Evolutionary conservation across 2,329 filamentous ascomycete species (phyloP).

Genomic region (Lachnellula cervina): DNA sequence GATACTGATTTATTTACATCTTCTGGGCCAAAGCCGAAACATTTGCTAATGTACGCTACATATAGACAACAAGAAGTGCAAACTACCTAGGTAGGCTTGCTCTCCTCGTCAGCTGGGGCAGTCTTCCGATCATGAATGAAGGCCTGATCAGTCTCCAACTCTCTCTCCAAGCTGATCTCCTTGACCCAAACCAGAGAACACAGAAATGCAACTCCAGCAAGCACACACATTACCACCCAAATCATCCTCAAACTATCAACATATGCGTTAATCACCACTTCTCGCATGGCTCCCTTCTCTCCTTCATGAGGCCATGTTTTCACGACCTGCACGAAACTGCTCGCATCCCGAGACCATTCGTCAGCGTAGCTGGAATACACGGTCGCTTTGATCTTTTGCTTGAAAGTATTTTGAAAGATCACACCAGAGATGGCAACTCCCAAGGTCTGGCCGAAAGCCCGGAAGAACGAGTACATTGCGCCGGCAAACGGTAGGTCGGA

Average conservation of each 20-base stretch:
- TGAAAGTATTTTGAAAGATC: slow-evolving; percentile 59
- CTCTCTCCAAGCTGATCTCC: slow-evolving; percentile 25
- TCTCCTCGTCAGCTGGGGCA: background rate
- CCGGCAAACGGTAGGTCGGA: slow-evolving; percentile 54
- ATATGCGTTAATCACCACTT: slow-evolving; percentile 13
- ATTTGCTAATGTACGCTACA: too few relatives aligned
- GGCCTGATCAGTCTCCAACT: slow-evolving; percentile 19
- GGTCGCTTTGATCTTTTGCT: slow-evolving; percentile 18
- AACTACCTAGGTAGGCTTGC: too few relatives aligned
- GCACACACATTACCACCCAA: slow-evolving; percentile 24
- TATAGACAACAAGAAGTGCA: too few relatives aligned
- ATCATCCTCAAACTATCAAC: slow-evolving; percentile 21
- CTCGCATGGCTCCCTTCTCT: background rate
- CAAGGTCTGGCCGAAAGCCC: slow-evolving; percentile 47
- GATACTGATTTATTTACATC: too few relatives aligned
- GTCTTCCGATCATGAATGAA: background rate
- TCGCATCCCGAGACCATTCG: slow-evolving; percentile 17
- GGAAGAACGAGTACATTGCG: slow-evolving; percentile 63
- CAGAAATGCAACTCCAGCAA: slow-evolving; percentile 26
- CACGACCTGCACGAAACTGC: slow-evolving; percentile 19
- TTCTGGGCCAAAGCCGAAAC: too few relatives aligned
- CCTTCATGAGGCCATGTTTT: slow-evolving; percentile 11
- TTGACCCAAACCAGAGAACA: slow-evolving; percentile 35
- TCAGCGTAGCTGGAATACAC: slow-evolving; percentile 11
- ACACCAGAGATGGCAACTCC: slow-evolving; percentile 50